These are phyloP conservation scores for Bipolaris bicolor DNA, from an alignment of 2,329 filamentous ascomycete species.

Conservation along the genomic window DNA sequence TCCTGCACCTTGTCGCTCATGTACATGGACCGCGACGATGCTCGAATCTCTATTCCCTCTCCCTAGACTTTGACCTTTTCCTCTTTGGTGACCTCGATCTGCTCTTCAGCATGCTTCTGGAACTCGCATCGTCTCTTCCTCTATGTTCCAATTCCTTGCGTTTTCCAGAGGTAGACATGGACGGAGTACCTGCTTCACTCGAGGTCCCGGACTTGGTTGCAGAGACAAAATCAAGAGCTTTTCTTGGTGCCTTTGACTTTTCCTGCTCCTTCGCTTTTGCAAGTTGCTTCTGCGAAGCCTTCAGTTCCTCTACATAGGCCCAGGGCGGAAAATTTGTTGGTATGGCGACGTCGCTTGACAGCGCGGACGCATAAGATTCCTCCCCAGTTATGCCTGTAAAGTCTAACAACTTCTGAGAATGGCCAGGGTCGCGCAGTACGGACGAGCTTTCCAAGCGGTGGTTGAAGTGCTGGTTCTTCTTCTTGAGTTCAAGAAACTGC, in stretches of 20 bases:
- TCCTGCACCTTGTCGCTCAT: neutral
- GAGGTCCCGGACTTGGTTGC: constrained; percentile 33
- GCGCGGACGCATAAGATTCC: constrained; percentile 70
- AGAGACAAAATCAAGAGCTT: constrained; percentile 45
- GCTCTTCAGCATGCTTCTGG: constrained; percentile 25
- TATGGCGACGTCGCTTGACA: constrained; percentile 50
- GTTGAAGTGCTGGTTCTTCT: constrained; percentile 79
- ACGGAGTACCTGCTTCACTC: constrained; percentile 33
- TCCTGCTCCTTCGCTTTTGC: constrained; percentile 42
- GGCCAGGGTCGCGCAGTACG: constrained; percentile 72
- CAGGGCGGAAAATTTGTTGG: constrained; percentile 50
- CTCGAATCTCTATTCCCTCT: constrained; percentile 16
- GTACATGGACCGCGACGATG: neutral
- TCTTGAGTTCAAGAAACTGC: constrained; percentile 78
- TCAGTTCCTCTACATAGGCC: constrained; percentile 53
- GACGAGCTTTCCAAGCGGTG: constrained; percentile 70
- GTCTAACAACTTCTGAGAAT: constrained; percentile 73
- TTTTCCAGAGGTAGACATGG: constrained; percentile 29
- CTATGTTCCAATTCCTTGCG: constrained; percentile 43
- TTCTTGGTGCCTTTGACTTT: constrained; percentile 35
- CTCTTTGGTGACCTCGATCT: constrained; percentile 43
- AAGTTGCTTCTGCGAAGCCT: constrained; percentile 49
- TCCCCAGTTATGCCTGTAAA: constrained; percentile 66
- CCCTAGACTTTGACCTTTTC: constrained; percentile 33
- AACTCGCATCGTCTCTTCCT: constrained; percentile 27